These are phyloP conservation scores for Arthrocladium fulminans DNA, from an alignment of 2,329 filamentous ascomycete genomes.

Conservation along the genomic window DNA sequence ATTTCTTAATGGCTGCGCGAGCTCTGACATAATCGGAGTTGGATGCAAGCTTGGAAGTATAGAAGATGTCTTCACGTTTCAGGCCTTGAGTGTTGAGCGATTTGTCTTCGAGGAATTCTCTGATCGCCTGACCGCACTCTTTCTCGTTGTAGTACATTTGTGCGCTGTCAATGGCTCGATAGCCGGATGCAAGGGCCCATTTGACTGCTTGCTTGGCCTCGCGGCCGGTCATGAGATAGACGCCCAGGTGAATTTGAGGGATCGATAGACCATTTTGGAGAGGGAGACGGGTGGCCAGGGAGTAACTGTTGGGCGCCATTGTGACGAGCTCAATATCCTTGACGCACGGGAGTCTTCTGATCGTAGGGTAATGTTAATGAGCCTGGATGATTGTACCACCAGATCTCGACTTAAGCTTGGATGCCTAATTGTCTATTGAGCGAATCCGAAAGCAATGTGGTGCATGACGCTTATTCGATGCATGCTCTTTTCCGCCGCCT, in stretches of 20 bases:
- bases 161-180: slow-evolving; percentile 45
- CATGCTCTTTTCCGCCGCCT: too few species aligned
- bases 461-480: too few species aligned
- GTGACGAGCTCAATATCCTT: not conserved
- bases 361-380: too few species aligned
- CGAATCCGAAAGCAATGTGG: too few species aligned
- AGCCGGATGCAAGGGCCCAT: slow-evolving; percentile 43
- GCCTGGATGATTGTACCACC: too few species aligned
- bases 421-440: too few species aligned
- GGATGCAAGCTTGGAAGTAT: slow-evolving; percentile 67
- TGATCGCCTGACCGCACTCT: slow-evolving; percentile 59
- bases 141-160: slow-evolving; percentile 65
- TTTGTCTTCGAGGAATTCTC: slow-evolving; percentile 42
- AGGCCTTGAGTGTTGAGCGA: slow-evolving; percentile 43
- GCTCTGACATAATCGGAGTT: slow-evolving; percentile 60
- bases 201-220: slow-evolving; percentile 52
- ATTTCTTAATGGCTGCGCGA: slow-evolving; percentile 55
- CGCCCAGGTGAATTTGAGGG: slow-evolving; percentile 63
- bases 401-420: too few species aligned
- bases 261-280: slow-evolving; percentile 57
- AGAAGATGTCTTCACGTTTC: slow-evolving; percentile 62
- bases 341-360: too few species aligned
- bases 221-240: slow-evolving; percentile 59
- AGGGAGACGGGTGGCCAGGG: slow-evolving; percentile 28
- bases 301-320: slow-evolving; percentile 20